Percentiles rank a stretch among this genome's conserved stretches.
phyloP scores from a whole-genome alignment of 768 basidiomycete species.

The Boletus subparvulus region DNA sequence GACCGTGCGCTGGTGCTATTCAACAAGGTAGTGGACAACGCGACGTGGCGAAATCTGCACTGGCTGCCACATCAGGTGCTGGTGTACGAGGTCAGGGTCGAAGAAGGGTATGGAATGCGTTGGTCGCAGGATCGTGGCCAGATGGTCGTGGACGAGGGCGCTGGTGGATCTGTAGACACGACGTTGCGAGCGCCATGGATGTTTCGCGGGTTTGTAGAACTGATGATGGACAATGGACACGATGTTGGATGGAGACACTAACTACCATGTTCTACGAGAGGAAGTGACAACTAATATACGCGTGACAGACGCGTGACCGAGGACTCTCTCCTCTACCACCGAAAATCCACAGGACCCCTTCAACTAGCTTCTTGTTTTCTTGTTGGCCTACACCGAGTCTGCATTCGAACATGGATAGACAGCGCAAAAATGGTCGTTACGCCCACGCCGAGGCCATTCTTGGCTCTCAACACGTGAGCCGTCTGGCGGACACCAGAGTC shows the following conservation, averaged over 20 bases:
- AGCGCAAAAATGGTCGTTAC: slow-evolving; percentile 37
- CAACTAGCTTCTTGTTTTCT: not conserved
- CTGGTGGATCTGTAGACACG: not conserved
- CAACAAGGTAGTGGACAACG: slow-evolving; percentile 49
- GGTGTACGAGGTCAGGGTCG: slow-evolving; percentile 60
- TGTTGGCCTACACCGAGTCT: not conserved
- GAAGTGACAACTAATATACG: slow-evolving; percentile 17
- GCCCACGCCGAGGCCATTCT: slow-evolving; percentile 76
- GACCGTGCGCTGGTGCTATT: slow-evolving; percentile 51
- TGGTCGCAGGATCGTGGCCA: slow-evolving; percentile 53
- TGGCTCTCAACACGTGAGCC: slow-evolving; percentile 64
- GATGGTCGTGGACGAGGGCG: not conserved
- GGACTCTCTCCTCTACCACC: not conserved
- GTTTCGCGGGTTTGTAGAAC: slow-evolving; percentile 66
- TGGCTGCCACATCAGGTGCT: slow-evolving; percentile 63
- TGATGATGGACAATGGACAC: slow-evolving; percentile 68
- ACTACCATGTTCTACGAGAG: not conserved
- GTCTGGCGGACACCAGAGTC: slow-evolving; percentile 64
- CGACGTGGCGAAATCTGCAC: slow-evolving; percentile 64
- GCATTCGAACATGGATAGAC: slow-evolving; percentile 4
- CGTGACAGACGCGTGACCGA: slow-evolving; percentile 32
- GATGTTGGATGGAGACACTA: slow-evolving; percentile 59
- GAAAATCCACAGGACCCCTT: not conserved
- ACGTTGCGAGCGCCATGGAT: slow-evolving; percentile 40
- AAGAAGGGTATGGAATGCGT: slow-evolving; percentile 65